Percentiles rank a stretch among this genome's conserved stretches.
These are phyloP conservation scores for Trypethelium eluteriae DNA, from an alignment of 495 filamentous ascomycete species.

Conservation along the genomic window DNA sequence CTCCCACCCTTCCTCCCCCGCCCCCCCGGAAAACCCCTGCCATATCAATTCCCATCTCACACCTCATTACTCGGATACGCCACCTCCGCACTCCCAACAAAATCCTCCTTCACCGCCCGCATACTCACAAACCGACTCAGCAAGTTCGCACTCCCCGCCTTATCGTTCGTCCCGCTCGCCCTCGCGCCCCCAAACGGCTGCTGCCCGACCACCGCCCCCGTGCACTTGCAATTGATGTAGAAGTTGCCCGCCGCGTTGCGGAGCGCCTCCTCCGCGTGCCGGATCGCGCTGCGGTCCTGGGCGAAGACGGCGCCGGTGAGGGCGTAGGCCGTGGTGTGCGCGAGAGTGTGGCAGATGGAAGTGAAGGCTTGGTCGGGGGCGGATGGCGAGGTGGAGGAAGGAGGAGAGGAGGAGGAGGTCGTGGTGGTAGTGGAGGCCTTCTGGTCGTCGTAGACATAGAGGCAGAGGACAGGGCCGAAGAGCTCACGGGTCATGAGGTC, in stretches of 20 bases:
- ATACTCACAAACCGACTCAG: conserved; percentile 36
- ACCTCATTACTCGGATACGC: conserved; percentile 37
- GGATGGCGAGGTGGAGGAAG: not conserved
- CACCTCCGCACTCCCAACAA: conserved; percentile 30
- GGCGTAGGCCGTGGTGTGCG: conserved; percentile 34
- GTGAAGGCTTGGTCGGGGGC: conserved; percentile 24
- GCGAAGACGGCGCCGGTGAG: conserved; percentile 40
- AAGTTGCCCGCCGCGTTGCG: conserved; percentile 38
- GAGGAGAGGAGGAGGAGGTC: too few relatives aligned
- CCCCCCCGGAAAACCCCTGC: too few relatives aligned
- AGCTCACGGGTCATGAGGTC: conserved; percentile 55
- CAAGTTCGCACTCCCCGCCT: conserved; percentile 38
- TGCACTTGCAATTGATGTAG: conserved; percentile 40
- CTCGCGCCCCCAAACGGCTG: conserved; percentile 40
- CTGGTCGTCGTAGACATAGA: conserved; percentile 54
- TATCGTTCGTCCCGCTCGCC: conserved; percentile 40
- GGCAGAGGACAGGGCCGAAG: conserved; percentile 55
- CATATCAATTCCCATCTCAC: not conserved
- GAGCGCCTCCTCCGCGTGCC: conserved; percentile 35
- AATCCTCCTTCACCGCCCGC: conserved; percentile 40
- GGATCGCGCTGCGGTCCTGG: conserved; percentile 31
- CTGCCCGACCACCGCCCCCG: conserved; percentile 38
- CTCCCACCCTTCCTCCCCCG: not conserved
- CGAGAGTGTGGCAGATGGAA: conserved; percentile 33
- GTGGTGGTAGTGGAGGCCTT: conserved; percentile 22